phyloP scores from a whole-genome alignment of 164 flowering plant species.

The Chloranthus sessilifolius region DNA sequence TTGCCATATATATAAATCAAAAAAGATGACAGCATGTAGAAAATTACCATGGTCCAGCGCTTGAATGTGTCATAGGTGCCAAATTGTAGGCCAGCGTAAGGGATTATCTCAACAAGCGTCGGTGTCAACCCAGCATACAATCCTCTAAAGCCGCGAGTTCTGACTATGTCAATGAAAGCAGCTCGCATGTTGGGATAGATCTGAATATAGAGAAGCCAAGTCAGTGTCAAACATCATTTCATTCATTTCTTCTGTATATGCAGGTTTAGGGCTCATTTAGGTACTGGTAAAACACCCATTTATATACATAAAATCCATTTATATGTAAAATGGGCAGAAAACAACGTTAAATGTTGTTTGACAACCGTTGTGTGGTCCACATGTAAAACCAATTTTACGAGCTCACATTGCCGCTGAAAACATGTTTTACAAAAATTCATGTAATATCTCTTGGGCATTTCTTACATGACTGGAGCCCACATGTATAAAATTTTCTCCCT shows the following conservation, averaged over 20 bases:
- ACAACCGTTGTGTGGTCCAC: no score
- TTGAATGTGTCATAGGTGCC: conserved; percentile 96
- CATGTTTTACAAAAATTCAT: no score
- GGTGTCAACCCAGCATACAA: conserved; percentile 92
- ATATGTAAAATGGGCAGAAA: not conserved
- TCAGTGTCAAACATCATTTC: conserved; percentile 2
- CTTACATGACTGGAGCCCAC: no score
- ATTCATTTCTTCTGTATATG: not conserved
- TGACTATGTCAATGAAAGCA: conserved; percentile 65
- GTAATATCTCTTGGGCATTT: no score
- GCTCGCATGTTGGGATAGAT: conserved; percentile 84
- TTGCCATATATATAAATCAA: no score
- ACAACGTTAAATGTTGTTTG: no score
- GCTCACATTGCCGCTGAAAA: no score
- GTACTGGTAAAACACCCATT: no score
- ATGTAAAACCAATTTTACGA: no score
- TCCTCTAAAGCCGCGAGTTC: conserved; percentile 74
- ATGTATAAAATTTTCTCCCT: no score
- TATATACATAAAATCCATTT: not conserved
- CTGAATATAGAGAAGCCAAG: conserved; percentile 26
- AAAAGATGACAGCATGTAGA: no score
- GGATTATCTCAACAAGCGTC: conserved; percentile 91
- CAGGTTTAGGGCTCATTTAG: no score
- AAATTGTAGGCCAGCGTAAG: conserved; percentile 96
- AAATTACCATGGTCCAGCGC: conserved; percentile 81